Base-by-base conservation (phyloP, 495 filamentous ascomycete species). In the Oidiodendron maius region DNA sequence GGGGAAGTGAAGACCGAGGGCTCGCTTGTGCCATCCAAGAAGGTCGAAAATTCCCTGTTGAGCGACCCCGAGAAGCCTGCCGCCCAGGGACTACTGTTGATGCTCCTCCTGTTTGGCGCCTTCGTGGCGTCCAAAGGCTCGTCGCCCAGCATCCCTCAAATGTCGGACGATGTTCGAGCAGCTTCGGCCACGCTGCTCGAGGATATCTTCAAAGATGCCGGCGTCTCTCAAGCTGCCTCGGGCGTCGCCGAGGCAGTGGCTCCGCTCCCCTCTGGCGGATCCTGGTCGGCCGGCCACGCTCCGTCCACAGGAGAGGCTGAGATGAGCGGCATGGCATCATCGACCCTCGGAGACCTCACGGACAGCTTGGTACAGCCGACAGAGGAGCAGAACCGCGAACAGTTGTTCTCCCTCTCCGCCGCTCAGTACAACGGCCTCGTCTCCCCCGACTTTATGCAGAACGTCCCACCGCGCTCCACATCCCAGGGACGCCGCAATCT, bases 21-120 rank as follows among this genome's bases (percentile, higher is more conserved):
- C 40, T 63, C 71, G 26, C 64, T 84, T 26, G 73, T 83, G 22
- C 64, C 70, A 21, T 61, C 68, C 13, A 75, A 78, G 62, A 83
- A 77, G 66, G 70, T 81, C 62, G 62, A 74, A 54, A 66, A 74
- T 30, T 57, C 69, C 30, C 66, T 78, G 36, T 61, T 70, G 36
- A 64, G 66, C 57, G 78, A 80, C 32, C 66, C 67, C 40, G 81
- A 85, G 52, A 81, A 84, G 62, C 71, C 81, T 16, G 70, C 77
- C 52, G 74, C 78, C 51, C 78, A 80, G 56, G 81, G 82, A 44
- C 67, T 87, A 39, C 68, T 87, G 42, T 75, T 86, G 60, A 82
- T 84, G 90, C 87, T 96, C 56, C 87, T 98, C 51, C 86, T 98
- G 48, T 91, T 95, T 60, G 93, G 93, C 58, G 93, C 93, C 42